Percentiles rank a stretch among this genome's conserved stretches.
phyloP scores from a whole-genome alignment of 2,329 filamentous ascomycete species.

The Metarhizium sp. region DNA sequence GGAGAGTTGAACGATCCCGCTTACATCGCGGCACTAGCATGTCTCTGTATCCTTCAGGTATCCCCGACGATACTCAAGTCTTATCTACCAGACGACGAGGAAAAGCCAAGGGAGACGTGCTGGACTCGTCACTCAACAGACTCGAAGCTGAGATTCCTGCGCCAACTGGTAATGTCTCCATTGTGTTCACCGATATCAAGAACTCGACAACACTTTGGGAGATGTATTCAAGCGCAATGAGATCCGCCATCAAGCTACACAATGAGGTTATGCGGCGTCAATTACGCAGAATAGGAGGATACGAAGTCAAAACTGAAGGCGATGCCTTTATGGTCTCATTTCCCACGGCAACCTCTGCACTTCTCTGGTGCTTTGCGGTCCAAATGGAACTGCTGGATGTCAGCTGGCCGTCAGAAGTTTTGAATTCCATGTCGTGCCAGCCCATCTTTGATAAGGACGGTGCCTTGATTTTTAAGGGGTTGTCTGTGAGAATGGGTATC shows the following conservation, averaged over 20 bases:
- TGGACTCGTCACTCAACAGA: constrained; percentile 78
- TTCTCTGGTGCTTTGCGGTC: constrained; percentile 94
- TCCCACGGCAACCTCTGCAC: constrained; percentile 84
- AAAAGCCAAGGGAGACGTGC: constrained; percentile 52
- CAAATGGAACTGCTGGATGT: constrained; percentile 82
- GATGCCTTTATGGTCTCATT: constrained; percentile 99
- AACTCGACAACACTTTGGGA: constrained; percentile 96
- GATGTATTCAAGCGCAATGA: constrained; percentile 88
- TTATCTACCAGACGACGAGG: constrained; percentile 56
- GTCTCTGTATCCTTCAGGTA: constrained; percentile 69
- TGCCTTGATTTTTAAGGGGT: constrained; percentile 81
- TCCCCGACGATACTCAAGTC: constrained; percentile 61
- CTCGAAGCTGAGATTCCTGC: constrained; percentile 87
- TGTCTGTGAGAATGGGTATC: constrained; percentile 95
- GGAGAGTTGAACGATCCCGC: constrained; percentile 64
- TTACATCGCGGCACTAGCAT: constrained; percentile 71
- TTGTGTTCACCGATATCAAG: constrained; percentile 99
- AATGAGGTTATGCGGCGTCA: constrained; percentile 95
- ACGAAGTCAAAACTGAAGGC: constrained; percentile 99
- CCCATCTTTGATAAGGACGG: constrained; percentile 75
- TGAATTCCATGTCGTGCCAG: constrained; percentile 78
- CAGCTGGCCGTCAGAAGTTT: constrained; percentile 85
- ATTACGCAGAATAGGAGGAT: constrained; percentile 85
- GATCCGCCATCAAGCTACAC: constrained; percentile 92
- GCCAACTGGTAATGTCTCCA: constrained; percentile 80